Percentiles rank a stretch among this genome's conserved stretches.
These are phyloP conservation scores for Eimeria falciformis DNA, from an alignment of 169 alveolate genomes.

Conservation along the genomic window DNA sequence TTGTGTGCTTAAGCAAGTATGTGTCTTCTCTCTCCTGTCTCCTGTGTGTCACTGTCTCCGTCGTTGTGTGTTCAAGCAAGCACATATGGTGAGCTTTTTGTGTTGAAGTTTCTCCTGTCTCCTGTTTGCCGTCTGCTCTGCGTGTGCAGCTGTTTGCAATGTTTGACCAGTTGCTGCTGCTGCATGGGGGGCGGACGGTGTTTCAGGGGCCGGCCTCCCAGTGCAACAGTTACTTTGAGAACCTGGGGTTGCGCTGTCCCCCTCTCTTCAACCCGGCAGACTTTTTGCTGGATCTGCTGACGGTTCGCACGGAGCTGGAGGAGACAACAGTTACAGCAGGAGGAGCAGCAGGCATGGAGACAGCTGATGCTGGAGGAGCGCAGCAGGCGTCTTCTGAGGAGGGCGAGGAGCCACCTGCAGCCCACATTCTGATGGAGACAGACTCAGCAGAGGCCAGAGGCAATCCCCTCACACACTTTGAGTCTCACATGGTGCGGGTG, in stretches of 20 bases:
- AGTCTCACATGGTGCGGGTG: background rate
- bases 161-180: conserved; percentile 86
- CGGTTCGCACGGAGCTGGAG: conserved; percentile 12
- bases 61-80: no score
- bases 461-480: background rate
- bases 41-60: no score
- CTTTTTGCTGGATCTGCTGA: conserved; percentile 77
- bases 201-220: conserved; percentile 86
- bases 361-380: background rate
- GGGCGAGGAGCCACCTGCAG: background rate
- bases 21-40: background rate
- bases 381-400: background rate
- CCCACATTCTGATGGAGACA: background rate
- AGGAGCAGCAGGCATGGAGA: background rate
- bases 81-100: no score
- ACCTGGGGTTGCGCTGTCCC: conserved; percentile 82
- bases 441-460: background rate
- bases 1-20: no score
- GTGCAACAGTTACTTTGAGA: conserved; percentile 78
- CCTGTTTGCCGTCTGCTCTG: no score
- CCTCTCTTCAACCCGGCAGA: conserved; percentile 83
- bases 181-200: conserved; percentile 84
- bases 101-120: no score
- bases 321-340: background rate
- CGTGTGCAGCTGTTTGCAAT: conserved; percentile 79